These are phyloP conservation scores for Hysterangium stoloniferum DNA, from an alignment of 768 basidiomycete genomes.

Conservation along the genomic window DNA sequence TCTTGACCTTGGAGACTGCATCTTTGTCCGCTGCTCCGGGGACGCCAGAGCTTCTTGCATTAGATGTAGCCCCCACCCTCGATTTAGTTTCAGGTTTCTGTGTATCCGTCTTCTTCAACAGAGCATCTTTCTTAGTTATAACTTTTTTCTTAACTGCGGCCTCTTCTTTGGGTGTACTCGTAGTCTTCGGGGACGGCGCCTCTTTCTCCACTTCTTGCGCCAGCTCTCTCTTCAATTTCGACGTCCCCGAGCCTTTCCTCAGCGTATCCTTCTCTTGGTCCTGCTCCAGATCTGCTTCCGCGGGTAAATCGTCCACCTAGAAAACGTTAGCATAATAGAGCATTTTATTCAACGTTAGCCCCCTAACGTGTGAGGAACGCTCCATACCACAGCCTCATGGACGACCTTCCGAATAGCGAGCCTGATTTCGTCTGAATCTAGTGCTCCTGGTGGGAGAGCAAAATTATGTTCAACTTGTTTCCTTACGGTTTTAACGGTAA, in stretches of 20 bases:
- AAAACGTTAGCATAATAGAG: too few species aligned
- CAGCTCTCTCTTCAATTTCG: neutral
- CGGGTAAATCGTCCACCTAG: too few species aligned
- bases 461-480: conserved; percentile 40
- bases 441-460: conserved; percentile 33
- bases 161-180: too few species aligned
- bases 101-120: too few species aligned
- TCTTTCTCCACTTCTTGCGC: conserved; percentile 5
- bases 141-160: too few species aligned
- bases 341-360: too few species aligned
- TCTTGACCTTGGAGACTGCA: too few species aligned
- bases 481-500: conserved; percentile 47
- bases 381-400: conserved; percentile 29
- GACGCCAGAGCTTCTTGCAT: too few species aligned
- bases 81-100: too few species aligned
- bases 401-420: conserved; percentile 36
- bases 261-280: neutral
- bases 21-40: too few species aligned
- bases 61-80: too few species aligned
- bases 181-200: conserved; percentile 9
- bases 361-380: conserved; percentile 11
- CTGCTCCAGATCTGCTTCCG: neutral
- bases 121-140: too few species aligned
- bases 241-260: conserved; percentile 11
- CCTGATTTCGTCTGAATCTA: conserved; percentile 41